These are phyloP conservation scores for Cinnamomum chago DNA, from an alignment of 164 flowering plant genomes.

Conservation along the genomic window DNA sequence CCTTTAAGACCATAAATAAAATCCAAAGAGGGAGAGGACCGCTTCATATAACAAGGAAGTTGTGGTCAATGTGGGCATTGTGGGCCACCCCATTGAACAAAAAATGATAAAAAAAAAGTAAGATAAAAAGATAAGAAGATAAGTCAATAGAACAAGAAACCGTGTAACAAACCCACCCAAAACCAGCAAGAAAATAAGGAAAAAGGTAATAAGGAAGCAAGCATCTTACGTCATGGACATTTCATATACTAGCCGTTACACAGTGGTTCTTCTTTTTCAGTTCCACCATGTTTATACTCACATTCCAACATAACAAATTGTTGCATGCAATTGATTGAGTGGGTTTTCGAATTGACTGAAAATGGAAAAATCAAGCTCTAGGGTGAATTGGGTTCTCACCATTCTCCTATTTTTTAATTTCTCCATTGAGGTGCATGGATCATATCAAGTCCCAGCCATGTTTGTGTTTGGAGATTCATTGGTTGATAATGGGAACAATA, in stretches of 20 bases:
- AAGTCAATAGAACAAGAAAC: too few relatives aligned
- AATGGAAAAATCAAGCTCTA: neutral
- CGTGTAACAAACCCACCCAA: neutral
- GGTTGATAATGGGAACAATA: constrained; percentile 71
- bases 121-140: too few relatives aligned
- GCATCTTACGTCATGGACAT: neutral
- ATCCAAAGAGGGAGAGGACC: too few relatives aligned
- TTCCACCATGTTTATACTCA: neutral
- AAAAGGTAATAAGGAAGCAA: neutral
- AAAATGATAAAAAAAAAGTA: too few relatives aligned
- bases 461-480: constrained; percentile 71
- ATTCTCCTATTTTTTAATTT: neutral
- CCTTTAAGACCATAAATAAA: too few relatives aligned
- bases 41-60: too few relatives aligned
- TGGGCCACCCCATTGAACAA: too few relatives aligned
- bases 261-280: neutral
- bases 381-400: neutral
- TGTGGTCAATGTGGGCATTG: too few relatives aligned
- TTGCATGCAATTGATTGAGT: neutral
- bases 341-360: neutral
- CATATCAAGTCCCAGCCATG: constrained; percentile 46
- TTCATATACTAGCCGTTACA: neutral
- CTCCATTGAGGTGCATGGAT: constrained; percentile 9
- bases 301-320: neutral
- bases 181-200: neutral